Evolutionary conservation across 2,329 filamentous ascomycete genomes (phyloP).

Genomic region (Exophiala lecanii-corni): DNA sequence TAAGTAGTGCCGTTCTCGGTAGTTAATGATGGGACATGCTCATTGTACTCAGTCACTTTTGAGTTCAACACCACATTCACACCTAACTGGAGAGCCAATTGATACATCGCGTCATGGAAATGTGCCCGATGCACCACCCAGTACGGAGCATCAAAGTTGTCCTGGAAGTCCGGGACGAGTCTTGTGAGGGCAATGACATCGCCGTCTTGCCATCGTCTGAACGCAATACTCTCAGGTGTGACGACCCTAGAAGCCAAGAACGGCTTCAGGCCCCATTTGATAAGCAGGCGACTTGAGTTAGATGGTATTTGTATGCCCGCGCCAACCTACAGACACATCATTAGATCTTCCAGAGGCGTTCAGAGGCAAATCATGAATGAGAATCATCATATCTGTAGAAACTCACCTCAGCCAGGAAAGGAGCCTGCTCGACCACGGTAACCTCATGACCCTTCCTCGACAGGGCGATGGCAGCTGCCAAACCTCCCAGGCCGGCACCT

Average conservation of each 20-base stretch:
- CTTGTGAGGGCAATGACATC: slow-evolving; percentile 18
- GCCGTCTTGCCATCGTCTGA: slow-evolving; percentile 20
- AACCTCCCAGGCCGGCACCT: slow-evolving; percentile 31
- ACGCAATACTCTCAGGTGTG: slow-evolving; percentile 16
- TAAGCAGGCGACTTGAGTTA: slow-evolving; percentile 30
- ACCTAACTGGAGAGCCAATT: slow-evolving; percentile 14
- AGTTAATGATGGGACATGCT: slow-evolving; percentile 27
- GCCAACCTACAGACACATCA: slow-evolving; percentile 27
- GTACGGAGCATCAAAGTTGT: slow-evolving; percentile 21
- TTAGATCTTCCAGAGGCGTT: no score
- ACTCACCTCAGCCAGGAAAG: slow-evolving; percentile 16
- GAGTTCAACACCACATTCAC: slow-evolving; percentile 17
- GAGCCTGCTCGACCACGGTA: slow-evolving; percentile 28
- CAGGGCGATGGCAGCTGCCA: slow-evolving; percentile 31
- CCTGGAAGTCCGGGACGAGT: slow-evolving; percentile 18
- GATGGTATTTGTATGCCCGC: slow-evolving; percentile 31
- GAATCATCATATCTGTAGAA: no score
- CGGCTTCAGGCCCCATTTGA: slow-evolving; percentile 27
- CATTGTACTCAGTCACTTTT: slow-evolving; percentile 27
- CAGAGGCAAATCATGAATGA: no score
- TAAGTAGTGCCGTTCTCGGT: slow-evolving; percentile 29
- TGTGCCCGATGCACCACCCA: slow-evolving; percentile 21
- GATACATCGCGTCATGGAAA: slow-evolving; percentile 21
- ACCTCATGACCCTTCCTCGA: slow-evolving; percentile 27
- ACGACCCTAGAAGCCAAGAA: slow-evolving; percentile 16